Evolutionary conservation across 352 stramenopile genomes (phyloP), one percentile per base, ranked within the genome.

Genomic region (Phytopythium ostracodes): DNA sequence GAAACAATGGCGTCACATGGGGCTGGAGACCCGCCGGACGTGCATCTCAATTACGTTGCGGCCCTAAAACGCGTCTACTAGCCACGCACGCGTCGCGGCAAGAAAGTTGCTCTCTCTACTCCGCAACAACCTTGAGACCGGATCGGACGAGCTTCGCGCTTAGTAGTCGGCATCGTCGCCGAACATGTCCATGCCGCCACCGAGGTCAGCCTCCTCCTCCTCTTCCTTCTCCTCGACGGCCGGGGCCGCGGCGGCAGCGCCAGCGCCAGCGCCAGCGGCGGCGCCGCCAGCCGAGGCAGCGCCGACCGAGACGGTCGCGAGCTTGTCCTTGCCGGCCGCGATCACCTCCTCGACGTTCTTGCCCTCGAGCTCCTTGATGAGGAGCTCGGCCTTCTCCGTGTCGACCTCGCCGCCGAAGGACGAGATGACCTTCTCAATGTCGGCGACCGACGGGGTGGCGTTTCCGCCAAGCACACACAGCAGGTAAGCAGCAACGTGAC

Each of bases 401-500:
- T 96, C 78, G 70, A 84, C 81, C 69, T 92, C 84, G 52, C 79
- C 85, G 47, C 85, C 87, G 73, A 94, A 93, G 63, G 84, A 79
- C 56, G 76, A 82, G 60, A 96, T 71, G 67, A 96, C 84, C 72
- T 91, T 89, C 71, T 92, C 81, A 66, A 96, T 75, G 72, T 96
- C 87, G 55, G 81, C 79, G 52, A 84, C 80, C 62, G 75, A 73
- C 51, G 87, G 87, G 62, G 76, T 71, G 60, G 80, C 76, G 76
- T 96, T 96, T 77, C 87, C 87, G 66, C 84, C 84, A 56, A 96
- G 71, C 67, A 96, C 84, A 85, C 73, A 79, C 73, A 96, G 79
- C 74, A 96, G 81, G 71, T 88, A 94, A 90, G 87, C 87, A 91
- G 87, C 87, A 92, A 96, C 84, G 84, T 96, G 87, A 96, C 87